Conservation (phyloP, 2,329 filamentous ascomycete genomes). For the Capronia americana region DNA sequence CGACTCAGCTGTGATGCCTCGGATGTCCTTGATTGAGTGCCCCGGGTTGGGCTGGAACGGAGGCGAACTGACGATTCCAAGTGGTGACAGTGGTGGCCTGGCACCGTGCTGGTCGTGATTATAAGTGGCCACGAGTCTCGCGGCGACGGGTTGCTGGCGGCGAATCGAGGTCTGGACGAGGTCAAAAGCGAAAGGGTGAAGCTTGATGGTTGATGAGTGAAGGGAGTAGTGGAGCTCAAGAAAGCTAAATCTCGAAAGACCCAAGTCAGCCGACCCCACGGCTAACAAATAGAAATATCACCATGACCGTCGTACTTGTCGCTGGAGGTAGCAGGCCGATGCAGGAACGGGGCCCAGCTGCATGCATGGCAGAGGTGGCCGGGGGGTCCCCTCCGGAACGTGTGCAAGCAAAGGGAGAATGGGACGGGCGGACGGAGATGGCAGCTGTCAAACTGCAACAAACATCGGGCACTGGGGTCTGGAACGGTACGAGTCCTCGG, state of each 20-base stretch:
- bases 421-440: conserved; percentile 8
- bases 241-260: conserved; percentile 5
- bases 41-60: conserved; percentile 9
- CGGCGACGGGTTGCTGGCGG: neutral
- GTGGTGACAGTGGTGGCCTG: neutral
- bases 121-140: neutral
- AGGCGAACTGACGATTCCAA: neutral
- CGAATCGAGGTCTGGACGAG: neutral
- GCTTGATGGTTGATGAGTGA: conserved; percentile 1
- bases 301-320: neutral
- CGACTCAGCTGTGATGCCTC: conserved; percentile 12
- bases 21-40: conserved; percentile 15
- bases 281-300: neutral
- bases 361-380: neutral
- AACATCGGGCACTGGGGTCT: neutral
- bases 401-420: neutral
- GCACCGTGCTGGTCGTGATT: neutral
- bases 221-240: conserved; percentile 1
- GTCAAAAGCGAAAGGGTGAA: neutral
- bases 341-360: conserved; percentile 18
- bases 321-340: conserved; percentile 4
- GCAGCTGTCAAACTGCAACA: neutral
- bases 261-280: conserved; percentile 11
- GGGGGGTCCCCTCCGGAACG: neutral
- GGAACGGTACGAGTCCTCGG: neutral